Conservation (phyloP, 345 rosid genomes). For the Rhodomyrtus tomentosa region DNA sequence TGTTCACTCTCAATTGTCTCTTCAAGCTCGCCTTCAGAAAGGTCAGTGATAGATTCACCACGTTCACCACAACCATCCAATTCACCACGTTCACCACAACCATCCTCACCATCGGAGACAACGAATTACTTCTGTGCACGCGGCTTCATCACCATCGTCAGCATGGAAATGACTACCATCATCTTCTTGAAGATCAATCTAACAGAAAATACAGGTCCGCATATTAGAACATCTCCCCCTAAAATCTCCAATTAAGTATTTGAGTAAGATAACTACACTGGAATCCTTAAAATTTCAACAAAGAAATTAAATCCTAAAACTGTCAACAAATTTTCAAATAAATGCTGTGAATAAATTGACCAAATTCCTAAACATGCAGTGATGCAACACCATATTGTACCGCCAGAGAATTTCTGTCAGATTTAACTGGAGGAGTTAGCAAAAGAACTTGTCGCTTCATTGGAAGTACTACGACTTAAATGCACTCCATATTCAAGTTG, state of each 20-base stretch:
- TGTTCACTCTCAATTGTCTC: neutral
- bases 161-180: slow-evolving; percentile 14
- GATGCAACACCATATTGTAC: too few relatives aligned
- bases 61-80: too few relatives aligned
- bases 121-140: slow-evolving; percentile 1
- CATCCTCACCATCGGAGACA: neutral
- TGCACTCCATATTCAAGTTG: neutral
- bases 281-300: neutral
- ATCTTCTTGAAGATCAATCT: slow-evolving; percentile 69
- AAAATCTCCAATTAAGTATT: neutral
- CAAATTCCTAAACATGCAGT: too few relatives aligned
- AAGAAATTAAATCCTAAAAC: neutral
- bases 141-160: slow-evolving; percentile 1
- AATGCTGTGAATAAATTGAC: too few relatives aligned
- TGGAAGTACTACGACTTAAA: neutral
- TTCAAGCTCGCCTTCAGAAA: neutral
- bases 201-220: neutral
- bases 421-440: too few relatives aligned
- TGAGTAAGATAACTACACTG: neutral
- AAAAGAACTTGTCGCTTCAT: too few relatives aligned
- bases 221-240: neutral
- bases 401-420: too few relatives aligned
- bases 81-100: too few relatives aligned
- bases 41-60: neutral
- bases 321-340: too few relatives aligned